Percentiles rank a stretch among this genome's conserved stretches.
These are phyloP conservation scores for Ceratobasidium sp. DNA, from an alignment of 1,284 basidiomycete genomes.

Conservation along the genomic window DNA sequence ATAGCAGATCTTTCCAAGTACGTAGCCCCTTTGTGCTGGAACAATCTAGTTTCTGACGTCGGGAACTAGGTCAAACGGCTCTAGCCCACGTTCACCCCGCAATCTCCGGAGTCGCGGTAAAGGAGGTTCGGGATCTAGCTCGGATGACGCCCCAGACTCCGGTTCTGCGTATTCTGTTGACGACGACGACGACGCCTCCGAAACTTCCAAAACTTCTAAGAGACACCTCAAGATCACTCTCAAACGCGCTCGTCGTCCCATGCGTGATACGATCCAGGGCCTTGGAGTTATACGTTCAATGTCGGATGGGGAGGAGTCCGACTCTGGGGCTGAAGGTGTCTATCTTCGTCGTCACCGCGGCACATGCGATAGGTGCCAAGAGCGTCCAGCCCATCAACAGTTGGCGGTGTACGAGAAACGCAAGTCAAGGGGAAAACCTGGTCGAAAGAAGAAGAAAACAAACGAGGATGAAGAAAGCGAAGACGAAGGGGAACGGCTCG, in stretches of 20 bases:
- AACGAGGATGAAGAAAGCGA: conserved; percentile 62
- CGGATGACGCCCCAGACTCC: conserved; percentile 8
- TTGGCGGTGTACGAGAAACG: conserved; percentile 59
- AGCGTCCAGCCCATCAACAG: conserved; percentile 68
- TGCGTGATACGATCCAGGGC: conserved; percentile 26
- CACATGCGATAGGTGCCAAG: conserved; percentile 78
- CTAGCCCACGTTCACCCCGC: neutral
- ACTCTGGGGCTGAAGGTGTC: conserved; percentile 68
- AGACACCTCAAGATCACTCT: conserved; percentile 9
- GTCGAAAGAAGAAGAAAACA: conserved; percentile 60
- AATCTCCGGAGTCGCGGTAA: conserved; percentile 27
- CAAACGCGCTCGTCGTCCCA: conserved; percentile 30
- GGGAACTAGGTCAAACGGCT: neutral
- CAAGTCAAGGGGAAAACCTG: conserved; percentile 60
- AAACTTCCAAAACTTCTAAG: conserved; percentile 14
- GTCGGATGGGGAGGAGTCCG: conserved; percentile 50
- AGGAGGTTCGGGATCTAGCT: neutral
- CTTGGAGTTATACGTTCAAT: conserved; percentile 44
- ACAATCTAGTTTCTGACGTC: neutral
- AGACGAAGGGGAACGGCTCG: conserved; percentile 67
- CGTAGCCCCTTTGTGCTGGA: neutral
- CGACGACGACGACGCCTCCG: conserved; percentile 9
- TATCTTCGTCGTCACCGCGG: conserved; percentile 70
- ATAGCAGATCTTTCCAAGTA: conserved; percentile 5
- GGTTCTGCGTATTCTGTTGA: conserved; percentile 1